phyloP scores from a whole-genome alignment of 163 green algal genomes.

The Trebouxia gelatinosa region DNA sequence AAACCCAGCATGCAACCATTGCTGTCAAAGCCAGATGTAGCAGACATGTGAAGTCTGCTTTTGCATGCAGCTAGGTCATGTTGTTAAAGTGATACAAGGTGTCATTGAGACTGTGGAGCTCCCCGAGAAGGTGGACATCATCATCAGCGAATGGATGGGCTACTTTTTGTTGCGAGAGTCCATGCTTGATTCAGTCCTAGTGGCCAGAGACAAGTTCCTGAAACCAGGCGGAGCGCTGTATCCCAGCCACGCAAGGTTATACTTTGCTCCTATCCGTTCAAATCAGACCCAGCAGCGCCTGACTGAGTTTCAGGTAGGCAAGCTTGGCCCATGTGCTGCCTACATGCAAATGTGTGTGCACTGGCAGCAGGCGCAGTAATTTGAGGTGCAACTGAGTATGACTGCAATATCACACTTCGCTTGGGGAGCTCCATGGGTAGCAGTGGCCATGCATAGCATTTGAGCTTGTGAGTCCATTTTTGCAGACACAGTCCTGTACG shows the following conservation, averaged over 20 bases:
- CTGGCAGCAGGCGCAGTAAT: background rate
- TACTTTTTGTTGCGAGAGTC: constrained; percentile 94
- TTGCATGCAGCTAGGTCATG: constrained; percentile 58
- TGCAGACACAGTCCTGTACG: too few species aligned
- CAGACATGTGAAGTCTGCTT: too few species aligned
- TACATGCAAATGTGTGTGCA: background rate
- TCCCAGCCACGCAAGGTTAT: constrained; percentile 90
- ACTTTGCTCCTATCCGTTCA: constrained; percentile 73
- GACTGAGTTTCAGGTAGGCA: constrained; percentile 70
- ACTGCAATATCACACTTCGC: background rate
- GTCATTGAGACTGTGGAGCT: constrained; percentile 89
- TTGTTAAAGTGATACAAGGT: constrained; percentile 90
- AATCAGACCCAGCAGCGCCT: constrained; percentile 48
- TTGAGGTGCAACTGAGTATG: background rate
- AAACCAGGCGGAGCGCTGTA: constrained; percentile 90
- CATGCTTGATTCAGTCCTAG: constrained; percentile 94
- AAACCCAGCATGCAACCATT: too few species aligned
- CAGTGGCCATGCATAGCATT: too few species aligned
- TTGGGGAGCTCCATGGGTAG: too few species aligned
- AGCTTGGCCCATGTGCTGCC: background rate
- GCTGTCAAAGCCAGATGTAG: too few species aligned
- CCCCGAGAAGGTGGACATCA: constrained; percentile 97
- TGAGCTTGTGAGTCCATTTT: too few species aligned
- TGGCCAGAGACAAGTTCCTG: constrained; percentile 84
- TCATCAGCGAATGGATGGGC: constrained; percentile 90